phyloP scores from a whole-genome alignment of 352 stramenopile species.

The Pythium angustatum region DNA sequence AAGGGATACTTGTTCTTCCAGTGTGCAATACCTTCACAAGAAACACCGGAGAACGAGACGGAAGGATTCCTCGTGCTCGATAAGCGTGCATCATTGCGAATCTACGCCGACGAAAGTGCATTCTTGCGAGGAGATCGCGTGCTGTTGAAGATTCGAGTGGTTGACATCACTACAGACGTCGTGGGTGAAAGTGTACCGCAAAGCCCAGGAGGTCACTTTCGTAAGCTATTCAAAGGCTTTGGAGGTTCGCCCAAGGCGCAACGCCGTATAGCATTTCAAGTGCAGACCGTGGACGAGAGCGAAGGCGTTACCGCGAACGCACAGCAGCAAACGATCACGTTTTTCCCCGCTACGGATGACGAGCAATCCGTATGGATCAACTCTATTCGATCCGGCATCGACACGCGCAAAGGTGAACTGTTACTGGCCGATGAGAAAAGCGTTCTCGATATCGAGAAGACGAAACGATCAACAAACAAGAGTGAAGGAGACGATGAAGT shows the following conservation, averaged over 20 bases:
- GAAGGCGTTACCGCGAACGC: constrained; percentile 3
- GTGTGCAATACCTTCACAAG: neutral
- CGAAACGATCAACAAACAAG: neutral
- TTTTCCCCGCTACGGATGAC: constrained; percentile 40
- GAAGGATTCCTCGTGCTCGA: constrained; percentile 41
- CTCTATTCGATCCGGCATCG: constrained; percentile 40
- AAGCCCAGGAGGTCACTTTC: constrained; percentile 6
- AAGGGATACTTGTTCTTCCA: constrained; percentile 29
- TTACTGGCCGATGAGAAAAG: constrained; percentile 54
- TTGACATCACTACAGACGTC: constrained; percentile 32
- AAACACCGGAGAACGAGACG: neutral
- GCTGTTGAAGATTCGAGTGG: constrained; percentile 30
- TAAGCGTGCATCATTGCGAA: constrained; percentile 31
- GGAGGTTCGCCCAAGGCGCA: neutral
- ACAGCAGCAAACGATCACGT: constrained; percentile 19
- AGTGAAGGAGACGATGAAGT: constrained; percentile 24
- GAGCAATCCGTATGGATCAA: constrained; percentile 48
- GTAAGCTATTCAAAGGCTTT: constrained; percentile 14
- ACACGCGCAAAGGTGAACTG: constrained; percentile 53
- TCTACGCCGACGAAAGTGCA: constrained; percentile 52
- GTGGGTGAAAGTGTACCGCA: neutral
- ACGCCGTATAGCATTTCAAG: neutral
- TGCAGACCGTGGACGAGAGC: constrained; percentile 1
- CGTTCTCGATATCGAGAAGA: constrained; percentile 42
- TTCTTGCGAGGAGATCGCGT: constrained; percentile 34